Evolutionary conservation across 306 rosid species (phyloP).

Genomic region (Acacia crassicarpa): DNA sequence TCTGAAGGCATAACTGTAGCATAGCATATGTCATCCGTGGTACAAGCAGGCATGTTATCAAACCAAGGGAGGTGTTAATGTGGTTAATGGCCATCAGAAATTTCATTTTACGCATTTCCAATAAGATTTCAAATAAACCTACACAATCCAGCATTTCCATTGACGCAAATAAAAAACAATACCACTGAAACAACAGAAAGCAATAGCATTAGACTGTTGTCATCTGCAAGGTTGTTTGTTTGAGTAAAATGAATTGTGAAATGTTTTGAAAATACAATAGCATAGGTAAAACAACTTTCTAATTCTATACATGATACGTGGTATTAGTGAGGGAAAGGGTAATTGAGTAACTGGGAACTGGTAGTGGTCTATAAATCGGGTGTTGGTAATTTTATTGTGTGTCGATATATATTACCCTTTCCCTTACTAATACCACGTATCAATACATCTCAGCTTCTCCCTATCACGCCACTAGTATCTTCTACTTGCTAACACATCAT

Average conservation of each 20-base stretch:
- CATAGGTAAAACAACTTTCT: background rate
- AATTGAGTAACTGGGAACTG: too few species aligned
- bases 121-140: background rate
- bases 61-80: background rate
- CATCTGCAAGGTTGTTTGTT: background rate
- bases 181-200: background rate
- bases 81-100: background rate
- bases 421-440: too few species aligned
- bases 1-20: background rate
- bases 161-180: background rate
- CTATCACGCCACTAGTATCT: background rate
- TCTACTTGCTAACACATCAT: background rate
- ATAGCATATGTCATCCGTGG: background rate
- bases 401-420: too few species aligned
- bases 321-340: too few species aligned
- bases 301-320: too few species aligned
- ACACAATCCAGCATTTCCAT: background rate
- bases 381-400: too few species aligned
- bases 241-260: background rate
- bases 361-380: too few species aligned
- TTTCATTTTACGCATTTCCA: background rate
- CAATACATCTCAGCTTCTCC: background rate
- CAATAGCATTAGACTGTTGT: background rate
- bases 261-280: background rate
- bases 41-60: background rate